Conservation (phyloP, 2,329 filamentous ascomycete genomes). For the Beauveria pseudobassiana region DNA sequence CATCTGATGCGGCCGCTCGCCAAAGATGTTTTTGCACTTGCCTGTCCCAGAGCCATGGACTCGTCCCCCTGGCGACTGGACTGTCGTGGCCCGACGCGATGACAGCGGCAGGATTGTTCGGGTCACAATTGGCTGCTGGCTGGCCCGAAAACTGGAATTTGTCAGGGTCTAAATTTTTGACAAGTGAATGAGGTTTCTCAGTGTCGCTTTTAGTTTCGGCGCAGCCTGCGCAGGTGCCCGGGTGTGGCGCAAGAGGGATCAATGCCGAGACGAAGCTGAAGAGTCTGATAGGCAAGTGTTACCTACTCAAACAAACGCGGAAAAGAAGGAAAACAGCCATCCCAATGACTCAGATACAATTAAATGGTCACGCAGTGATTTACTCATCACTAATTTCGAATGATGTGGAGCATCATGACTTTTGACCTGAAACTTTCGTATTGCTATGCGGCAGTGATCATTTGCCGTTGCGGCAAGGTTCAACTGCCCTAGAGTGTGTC, state of each 20-base stretch:
- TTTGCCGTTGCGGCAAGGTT: too few relatives aligned
- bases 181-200: too few relatives aligned
- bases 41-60: constrained; percentile 32
- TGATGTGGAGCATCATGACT: too few relatives aligned
- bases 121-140: constrained; percentile 32
- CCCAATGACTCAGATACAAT: too few relatives aligned
- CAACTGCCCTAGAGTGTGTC: too few relatives aligned
- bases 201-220: not conserved
- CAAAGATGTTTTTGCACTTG: constrained; percentile 30
- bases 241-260: not conserved
- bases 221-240: too few relatives aligned
- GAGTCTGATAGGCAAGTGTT: not conserved
- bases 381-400: too few relatives aligned
- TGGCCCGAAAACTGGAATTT: constrained; percentile 24
- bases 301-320: not conserved
- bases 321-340: too few relatives aligned
- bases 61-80: constrained; percentile 36
- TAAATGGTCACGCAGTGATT: too few relatives aligned
- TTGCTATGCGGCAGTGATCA: too few relatives aligned
- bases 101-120: constrained; percentile 18
- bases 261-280: not conserved
- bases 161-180: not conserved
- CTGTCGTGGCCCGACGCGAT: constrained; percentile 26
- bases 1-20: constrained; percentile 31
- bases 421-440: too few relatives aligned